Conservation (phyloP, 108 stramenopile genomes). For the Cyclotella baltica region DNA sequence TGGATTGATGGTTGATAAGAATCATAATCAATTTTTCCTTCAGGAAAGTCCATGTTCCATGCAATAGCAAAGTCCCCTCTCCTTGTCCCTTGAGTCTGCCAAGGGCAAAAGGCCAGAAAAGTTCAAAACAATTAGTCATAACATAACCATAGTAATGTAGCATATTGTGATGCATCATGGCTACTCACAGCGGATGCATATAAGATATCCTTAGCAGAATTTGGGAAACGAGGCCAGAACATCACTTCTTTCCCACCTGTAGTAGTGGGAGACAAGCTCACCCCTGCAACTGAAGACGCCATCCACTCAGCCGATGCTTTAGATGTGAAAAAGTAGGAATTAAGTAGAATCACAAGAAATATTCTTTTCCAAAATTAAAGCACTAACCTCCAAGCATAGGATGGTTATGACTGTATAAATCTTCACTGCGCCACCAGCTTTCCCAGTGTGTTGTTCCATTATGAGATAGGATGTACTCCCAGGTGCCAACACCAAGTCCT, state of each 20-base stretch:
- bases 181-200: slow-evolving; percentile 37
- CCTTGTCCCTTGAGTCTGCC: slow-evolving; percentile 46
- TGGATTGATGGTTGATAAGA: slow-evolving; percentile 27
- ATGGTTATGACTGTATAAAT: slow-evolving; percentile 59
- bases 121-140: not conserved
- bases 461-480: slow-evolving; percentile 53
- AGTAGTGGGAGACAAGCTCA: slow-evolving; percentile 41
- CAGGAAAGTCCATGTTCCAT: slow-evolving; percentile 34
- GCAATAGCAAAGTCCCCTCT: slow-evolving; percentile 54
- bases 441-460: slow-evolving; percentile 71
- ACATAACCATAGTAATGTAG: not conserved
- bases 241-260: slow-evolving; percentile 35
- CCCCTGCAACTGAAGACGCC: slow-evolving; percentile 55
- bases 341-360: not conserved
- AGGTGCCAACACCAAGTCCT: slow-evolving; percentile 54
- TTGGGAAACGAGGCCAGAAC: slow-evolving; percentile 55
- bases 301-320: slow-evolving; percentile 56
- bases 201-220: slow-evolving; percentile 32
- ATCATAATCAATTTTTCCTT: slow-evolving; percentile 20
- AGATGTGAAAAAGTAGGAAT: not conserved
- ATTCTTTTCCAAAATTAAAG: not conserved
- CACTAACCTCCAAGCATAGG: slow-evolving; percentile 53
- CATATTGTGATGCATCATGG: not conserved
- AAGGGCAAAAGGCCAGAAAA: not conserved
- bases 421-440: slow-evolving; percentile 58